Conservation (phyloP, 2,329 filamentous ascomycete species). For the Nemania bipapillata region DNA sequence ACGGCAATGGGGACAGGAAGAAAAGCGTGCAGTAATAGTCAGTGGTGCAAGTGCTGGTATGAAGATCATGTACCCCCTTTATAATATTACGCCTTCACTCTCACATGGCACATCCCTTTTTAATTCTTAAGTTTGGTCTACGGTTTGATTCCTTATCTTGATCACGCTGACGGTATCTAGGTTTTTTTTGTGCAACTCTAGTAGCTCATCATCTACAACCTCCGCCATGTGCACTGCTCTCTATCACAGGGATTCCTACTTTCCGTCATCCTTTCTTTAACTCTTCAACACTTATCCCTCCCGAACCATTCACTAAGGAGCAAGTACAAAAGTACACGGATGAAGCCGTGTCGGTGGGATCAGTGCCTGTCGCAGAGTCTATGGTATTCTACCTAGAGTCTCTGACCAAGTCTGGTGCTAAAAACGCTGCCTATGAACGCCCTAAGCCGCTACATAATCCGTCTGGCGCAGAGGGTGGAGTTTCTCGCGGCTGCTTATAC, state of each 20-base stretch:
- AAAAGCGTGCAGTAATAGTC: conserved; percentile 48
- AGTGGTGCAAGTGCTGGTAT: conserved; percentile 53
- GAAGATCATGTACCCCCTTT: neutral
- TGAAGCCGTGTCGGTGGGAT: conserved; percentile 45
- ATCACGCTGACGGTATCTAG: conserved; percentile 40
- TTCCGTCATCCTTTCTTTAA: conserved; percentile 54
- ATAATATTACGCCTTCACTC: no score
- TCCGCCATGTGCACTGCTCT: conserved; percentile 49
- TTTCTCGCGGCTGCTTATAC: conserved; percentile 45
- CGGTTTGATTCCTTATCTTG: no score
- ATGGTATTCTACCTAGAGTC: conserved; percentile 46
- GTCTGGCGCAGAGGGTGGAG: conserved; percentile 15
- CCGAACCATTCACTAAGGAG: conserved; percentile 44
- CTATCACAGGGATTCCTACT: conserved; percentile 53
- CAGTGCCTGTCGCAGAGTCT: conserved; percentile 28
- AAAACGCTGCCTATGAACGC: conserved; percentile 42
- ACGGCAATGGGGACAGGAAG: conserved; percentile 37
- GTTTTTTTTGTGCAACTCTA: conserved; percentile 50
- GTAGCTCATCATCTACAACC: conserved; percentile 47
- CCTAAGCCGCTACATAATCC: neutral
- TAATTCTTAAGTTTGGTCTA: no score
- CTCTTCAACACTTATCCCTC: conserved; percentile 49
- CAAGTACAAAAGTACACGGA: conserved; percentile 44
- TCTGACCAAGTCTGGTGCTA: conserved; percentile 46
- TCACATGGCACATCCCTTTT: no score